These are phyloP conservation scores for Trichoderma parareesei DNA, from an alignment of 495 filamentous ascomycete genomes.

Conservation along the genomic window DNA sequence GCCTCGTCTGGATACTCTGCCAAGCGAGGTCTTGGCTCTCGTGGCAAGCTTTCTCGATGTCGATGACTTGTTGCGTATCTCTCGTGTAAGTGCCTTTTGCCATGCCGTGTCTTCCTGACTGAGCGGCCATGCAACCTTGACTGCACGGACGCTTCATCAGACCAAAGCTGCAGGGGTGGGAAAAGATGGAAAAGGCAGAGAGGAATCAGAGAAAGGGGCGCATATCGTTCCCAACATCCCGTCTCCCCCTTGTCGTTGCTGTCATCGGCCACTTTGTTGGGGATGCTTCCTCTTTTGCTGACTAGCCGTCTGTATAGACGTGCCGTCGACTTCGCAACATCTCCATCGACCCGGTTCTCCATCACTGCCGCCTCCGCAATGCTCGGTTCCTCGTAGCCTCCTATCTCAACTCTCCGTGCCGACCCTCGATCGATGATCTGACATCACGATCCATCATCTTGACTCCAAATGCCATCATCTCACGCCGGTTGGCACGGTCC, in stretches of 20 bases:
- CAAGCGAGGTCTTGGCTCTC: conserved; percentile 48
- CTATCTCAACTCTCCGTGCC: conserved; percentile 38
- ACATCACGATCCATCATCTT: conserved; percentile 49
- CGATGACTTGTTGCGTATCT: conserved; percentile 45
- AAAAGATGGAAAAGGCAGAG: too few relatives aligned
- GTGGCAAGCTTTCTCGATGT: conserved; percentile 49
- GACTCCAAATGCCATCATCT: conserved; percentile 46
- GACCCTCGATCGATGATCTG: conserved; percentile 45
- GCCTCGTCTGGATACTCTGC: conserved; percentile 29
- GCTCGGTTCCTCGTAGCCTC: conserved; percentile 39
- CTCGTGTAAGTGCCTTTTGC: conserved; percentile 38
- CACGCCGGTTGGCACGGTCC: conserved; percentile 42
- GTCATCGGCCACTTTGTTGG: neutral
- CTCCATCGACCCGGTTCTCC: conserved; percentile 47
- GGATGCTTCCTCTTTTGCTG: neutral
- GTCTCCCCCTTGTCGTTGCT: neutral
- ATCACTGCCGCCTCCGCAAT: conserved; percentile 44
- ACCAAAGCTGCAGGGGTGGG: too few relatives aligned
- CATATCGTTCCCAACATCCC: neutral
- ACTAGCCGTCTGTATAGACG: conserved; percentile 28
- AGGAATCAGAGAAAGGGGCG: too few relatives aligned
- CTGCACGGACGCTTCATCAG: too few relatives aligned
- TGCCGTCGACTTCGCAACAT: conserved; percentile 48
- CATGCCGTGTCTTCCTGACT: conserved; percentile 13
- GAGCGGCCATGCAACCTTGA: neutral